Evolutionary conservation across 129 eudicot genomes (phyloP).

Genomic region (Pulicaria dysenterica): DNA sequence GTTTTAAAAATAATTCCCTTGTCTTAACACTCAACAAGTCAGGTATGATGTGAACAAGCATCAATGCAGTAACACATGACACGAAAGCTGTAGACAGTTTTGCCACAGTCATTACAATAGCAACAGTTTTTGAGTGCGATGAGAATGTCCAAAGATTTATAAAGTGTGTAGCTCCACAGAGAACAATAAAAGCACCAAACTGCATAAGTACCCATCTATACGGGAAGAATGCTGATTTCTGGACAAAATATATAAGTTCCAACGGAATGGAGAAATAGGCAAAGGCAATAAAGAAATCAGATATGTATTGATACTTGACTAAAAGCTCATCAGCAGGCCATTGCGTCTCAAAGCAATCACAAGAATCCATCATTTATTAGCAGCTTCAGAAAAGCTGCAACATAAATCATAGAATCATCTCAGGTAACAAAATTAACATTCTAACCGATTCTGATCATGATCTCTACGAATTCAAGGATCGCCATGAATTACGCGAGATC

Average conservation of each 20-base stretch:
- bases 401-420: conserved; percentile 13
- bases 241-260: conserved; percentile 70
- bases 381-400: conserved; percentile 38
- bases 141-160: conserved; percentile 58
- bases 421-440: conserved; percentile 1
- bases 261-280: conserved; percentile 71
- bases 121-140: conserved; percentile 62
- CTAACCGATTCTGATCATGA: conserved; percentile 9
- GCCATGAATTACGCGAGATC: conserved; percentile 12
- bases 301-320: conserved; percentile 60
- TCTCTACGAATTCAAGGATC: conserved; percentile 4
- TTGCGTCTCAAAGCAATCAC: conserved; percentile 60
- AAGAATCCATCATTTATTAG: conserved; percentile 50
- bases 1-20: conserved; percentile 50
- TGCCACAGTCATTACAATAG: conserved; percentile 56
- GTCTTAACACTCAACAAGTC: conserved; percentile 60
- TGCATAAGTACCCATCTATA: conserved; percentile 71
- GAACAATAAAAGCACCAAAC: conserved; percentile 65
- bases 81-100: conserved; percentile 60
- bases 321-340: conserved; percentile 63
- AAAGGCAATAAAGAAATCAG: conserved; percentile 61
- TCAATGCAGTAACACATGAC: conserved; percentile 63
- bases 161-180: conserved; percentile 67
- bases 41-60: conserved; percentile 61
- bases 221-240: conserved; percentile 64